Conservation (phyloP, 805 yeast genomes). For the Kuraishia floccosa region DNA sequence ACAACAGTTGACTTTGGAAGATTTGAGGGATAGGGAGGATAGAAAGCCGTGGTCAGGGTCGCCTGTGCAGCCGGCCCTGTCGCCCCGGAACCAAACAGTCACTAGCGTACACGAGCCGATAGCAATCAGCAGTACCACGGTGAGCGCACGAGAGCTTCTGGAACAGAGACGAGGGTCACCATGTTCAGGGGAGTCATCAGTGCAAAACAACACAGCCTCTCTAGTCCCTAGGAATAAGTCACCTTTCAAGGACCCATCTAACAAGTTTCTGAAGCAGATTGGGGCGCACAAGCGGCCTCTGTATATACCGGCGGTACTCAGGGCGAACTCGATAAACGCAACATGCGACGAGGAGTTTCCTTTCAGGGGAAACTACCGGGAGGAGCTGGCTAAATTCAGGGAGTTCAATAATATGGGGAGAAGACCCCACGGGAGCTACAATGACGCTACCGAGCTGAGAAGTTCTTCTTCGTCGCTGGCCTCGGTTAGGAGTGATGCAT, state of each 20-base stretch:
- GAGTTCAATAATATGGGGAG: background rate
- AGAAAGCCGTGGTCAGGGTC: too few species aligned
- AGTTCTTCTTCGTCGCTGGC: slow-evolving; percentile 3
- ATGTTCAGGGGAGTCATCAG: too few species aligned
- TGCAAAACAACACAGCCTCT: slow-evolving; percentile 12
- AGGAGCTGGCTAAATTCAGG: background rate
- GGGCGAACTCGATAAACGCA: slow-evolving; percentile 12
- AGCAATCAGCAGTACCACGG: too few species aligned
- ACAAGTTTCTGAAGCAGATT: slow-evolving; percentile 49
- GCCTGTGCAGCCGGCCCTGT: too few species aligned
- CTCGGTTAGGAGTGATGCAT: slow-evolving; percentile 1
- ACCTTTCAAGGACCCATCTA: slow-evolving; percentile 17
- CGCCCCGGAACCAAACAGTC: too few species aligned
- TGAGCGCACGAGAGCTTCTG: too few species aligned
- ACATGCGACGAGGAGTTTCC: background rate
- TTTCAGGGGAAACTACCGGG: background rate
- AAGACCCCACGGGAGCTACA: slow-evolving; percentile 1
- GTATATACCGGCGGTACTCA: slow-evolving; percentile 83
- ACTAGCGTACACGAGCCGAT: too few species aligned
- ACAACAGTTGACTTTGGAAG: too few species aligned
- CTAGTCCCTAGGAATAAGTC: slow-evolving; percentile 10
- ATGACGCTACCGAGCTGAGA: too few species aligned
- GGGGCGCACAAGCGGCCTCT: slow-evolving; percentile 77
- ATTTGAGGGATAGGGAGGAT: too few species aligned
- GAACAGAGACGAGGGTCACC: too few species aligned